A percentile compares a stretch with the other conserved stretches of the same genome.
These are phyloP conservation scores for Flueggea neowawraea DNA, from an alignment of 441 rosid species.

Conservation along the genomic window DNA sequence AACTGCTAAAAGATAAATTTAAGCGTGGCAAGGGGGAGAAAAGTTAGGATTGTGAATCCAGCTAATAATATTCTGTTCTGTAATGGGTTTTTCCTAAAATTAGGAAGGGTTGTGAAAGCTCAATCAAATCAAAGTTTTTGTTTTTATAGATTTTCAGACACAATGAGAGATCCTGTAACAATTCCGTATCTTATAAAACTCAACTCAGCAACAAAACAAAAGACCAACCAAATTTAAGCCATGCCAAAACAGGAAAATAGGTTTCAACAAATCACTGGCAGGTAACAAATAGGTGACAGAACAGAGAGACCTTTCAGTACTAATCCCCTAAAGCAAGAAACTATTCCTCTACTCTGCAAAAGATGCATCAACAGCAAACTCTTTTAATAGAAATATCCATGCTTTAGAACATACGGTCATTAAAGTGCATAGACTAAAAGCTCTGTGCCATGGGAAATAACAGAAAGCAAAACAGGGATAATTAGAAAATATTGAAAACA, in stretches of 20 bases:
- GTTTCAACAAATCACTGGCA: slow-evolving; percentile 21
- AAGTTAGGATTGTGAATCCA: slow-evolving; percentile 2
- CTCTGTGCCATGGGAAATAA: not conserved
- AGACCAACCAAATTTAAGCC: slow-evolving; percentile 4
- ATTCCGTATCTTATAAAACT: slow-evolving; percentile 1
- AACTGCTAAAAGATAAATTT: not conserved
- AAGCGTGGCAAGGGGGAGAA: too few species aligned
- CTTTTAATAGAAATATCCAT: not conserved
- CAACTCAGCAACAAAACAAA: slow-evolving; percentile 20
- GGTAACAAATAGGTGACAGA: slow-evolving; percentile 10
- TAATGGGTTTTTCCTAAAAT: too few species aligned
- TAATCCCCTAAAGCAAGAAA: too few species aligned
- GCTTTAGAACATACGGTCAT: slow-evolving; percentile 7
- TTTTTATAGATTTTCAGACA: slow-evolving; percentile 2
- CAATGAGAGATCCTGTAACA: slow-evolving; percentile 1
- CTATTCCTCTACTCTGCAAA: too few species aligned
- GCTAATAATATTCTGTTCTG: slow-evolving; percentile 5
- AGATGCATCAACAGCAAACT: too few species aligned
- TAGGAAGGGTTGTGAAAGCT: not conserved
- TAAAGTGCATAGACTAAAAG: slow-evolving; percentile 10
- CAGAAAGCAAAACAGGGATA: not conserved
- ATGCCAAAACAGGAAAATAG: slow-evolving; percentile 15
- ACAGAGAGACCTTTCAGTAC: slow-evolving; percentile 15
- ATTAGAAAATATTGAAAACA: not conserved
- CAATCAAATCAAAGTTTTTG: slow-evolving; percentile 9